phyloP scores from a whole-genome alignment of 139 green algal genomes.

The Penium margaritaceum region DNA sequence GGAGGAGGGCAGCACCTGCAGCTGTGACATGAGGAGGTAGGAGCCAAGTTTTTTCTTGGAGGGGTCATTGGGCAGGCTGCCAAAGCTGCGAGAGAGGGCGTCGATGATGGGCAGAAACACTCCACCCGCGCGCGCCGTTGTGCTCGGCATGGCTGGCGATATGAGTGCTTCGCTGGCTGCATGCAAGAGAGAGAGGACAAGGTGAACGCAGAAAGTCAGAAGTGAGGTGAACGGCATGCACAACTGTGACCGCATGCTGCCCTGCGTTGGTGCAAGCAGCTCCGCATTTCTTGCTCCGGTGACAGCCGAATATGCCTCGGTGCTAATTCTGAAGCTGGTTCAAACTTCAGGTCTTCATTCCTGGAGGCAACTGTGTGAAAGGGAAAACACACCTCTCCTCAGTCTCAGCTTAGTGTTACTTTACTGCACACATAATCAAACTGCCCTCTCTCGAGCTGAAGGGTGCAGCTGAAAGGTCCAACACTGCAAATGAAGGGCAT shows the following conservation, averaged over 20 bases:
- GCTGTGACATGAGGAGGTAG: constrained; percentile 79
- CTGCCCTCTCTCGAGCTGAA: no score
- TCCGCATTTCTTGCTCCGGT: not conserved
- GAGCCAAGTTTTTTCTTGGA: constrained; percentile 67
- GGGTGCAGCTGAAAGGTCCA: no score
- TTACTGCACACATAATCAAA: no score
- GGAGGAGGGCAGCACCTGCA: constrained; percentile 63
- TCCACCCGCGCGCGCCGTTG: constrained; percentile 76
- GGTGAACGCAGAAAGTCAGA: not conserved
- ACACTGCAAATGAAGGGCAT: no score
- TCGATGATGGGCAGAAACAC: constrained; percentile 98
- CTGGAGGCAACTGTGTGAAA: no score
- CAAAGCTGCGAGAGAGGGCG: constrained; percentile 54
- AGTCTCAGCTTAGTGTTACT: no score
- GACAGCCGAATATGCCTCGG: no score
- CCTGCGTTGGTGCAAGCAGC: not conserved
- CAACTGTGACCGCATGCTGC: not conserved
- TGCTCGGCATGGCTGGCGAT: constrained; percentile 88
- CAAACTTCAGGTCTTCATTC: no score
- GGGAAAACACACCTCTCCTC: no score
- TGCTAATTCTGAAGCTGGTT: no score
- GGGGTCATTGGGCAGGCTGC: constrained; percentile 59
- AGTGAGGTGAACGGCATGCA: not conserved
- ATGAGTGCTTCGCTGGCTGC: constrained; percentile 52
- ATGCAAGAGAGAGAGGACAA: not conserved